Evolutionary conservation across 2,329 filamentous ascomycete species (phyloP), one percentile per base, ranked within the genome.

Genomic region (Metarhizium robertsii): DNA sequence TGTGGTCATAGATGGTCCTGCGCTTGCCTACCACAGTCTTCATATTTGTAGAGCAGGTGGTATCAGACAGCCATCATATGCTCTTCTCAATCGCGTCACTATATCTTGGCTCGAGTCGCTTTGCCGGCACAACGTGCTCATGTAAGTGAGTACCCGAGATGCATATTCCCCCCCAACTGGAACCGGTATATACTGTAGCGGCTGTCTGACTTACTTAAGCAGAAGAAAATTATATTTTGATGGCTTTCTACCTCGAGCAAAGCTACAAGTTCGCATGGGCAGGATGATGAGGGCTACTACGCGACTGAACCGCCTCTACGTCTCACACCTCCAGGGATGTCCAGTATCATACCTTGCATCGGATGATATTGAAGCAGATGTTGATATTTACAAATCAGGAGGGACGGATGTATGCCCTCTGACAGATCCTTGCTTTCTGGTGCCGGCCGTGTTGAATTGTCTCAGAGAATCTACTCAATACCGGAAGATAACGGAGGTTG

Each of bases 161-260:
- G 40, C 42, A 10, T 13, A 45, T 45, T 10, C 25, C 25, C 25
- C 25, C 25, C 25, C 4, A 4, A 16, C 14, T 16, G 13, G 40
- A 43, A 43, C 40, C 2, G 16, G 10, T 43, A 6, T 43, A 18
- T 10, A 7, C 43, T 29, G 18, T 8, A 18, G 7, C n/a, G 32
- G 13, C 34, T 16, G 25, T 52, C 40, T 56, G 49, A 57, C 53
- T 46, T 2, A 29, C 8, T 18, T 14, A 4, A 10, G 30, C 59
- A 67, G 67, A 49, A 73, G 81, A 56, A 82, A 78, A 50, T 87
- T 96, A 53, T 91, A 87, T 67, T 96, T 97, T 63, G 92, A 97
- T 68, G 91, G 91, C 14, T 85, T 83, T 55, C 76, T 97, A 1
- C 92, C 92, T 0, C 57, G 67, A 0, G 69, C 75, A 4, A 96